These are phyloP conservation scores for Aurifilum marmelostoma DNA, from an alignment of 2,329 filamentous ascomycete genomes.

Conservation along the genomic window DNA sequence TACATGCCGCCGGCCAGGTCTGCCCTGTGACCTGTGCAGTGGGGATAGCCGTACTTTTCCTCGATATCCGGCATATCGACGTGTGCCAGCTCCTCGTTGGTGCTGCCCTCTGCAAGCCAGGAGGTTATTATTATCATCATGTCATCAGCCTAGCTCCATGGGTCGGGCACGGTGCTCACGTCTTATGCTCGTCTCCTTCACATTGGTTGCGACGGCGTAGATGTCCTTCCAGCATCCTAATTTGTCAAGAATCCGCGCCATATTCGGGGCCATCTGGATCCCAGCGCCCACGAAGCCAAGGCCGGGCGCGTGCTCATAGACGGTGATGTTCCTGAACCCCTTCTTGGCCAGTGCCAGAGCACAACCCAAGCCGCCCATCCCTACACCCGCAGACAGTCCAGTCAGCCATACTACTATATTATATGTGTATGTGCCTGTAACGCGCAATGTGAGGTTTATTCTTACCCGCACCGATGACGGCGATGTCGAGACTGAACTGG, in stretches of 20 bases:
- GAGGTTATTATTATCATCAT: background rate
- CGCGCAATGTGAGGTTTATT: background rate
- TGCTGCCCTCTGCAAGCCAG: conserved; percentile 59
- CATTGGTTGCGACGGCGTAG: conserved; percentile 69
- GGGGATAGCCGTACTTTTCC: conserved; percentile 71
- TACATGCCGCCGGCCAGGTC: conserved; percentile 72
- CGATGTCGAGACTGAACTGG: conserved; percentile 37
- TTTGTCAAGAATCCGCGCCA: conserved; percentile 73
- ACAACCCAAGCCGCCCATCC: conserved; percentile 77
- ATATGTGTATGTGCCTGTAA: background rate
- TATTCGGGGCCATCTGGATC: conserved; percentile 83
- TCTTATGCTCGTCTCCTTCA: conserved; percentile 73
- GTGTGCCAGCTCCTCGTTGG: conserved; percentile 69
- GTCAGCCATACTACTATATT: background rate
- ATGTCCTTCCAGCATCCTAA: conserved; percentile 75
- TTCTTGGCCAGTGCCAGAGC: conserved; percentile 75
- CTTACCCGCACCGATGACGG: conserved; percentile 40
- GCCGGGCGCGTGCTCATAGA: conserved; percentile 73
- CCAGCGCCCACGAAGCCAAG: conserved; percentile 84
- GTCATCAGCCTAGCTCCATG: conserved; percentile 5
- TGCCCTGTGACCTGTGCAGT: conserved; percentile 79
- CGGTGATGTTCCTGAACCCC: conserved; percentile 72
- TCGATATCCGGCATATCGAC: conserved; percentile 71
- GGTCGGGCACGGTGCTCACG: conserved; percentile 44
- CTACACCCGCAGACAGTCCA: conserved; percentile 41